These are phyloP conservation scores for Adansonia madagascariensis DNA, from an alignment of 441 rosid genomes.

Conservation along the genomic window DNA sequence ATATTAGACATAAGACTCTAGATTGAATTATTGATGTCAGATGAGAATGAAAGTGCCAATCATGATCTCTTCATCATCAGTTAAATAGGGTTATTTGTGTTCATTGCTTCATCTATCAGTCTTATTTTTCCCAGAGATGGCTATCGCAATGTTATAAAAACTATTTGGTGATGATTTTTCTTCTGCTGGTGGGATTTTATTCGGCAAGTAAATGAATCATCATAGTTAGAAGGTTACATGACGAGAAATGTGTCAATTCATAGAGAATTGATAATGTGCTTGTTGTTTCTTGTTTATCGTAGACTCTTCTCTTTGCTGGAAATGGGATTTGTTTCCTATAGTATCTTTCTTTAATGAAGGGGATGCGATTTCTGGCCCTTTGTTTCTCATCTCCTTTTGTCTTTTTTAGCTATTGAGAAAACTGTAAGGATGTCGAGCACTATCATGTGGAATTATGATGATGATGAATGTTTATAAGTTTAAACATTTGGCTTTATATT, in stretches of 20 bases:
- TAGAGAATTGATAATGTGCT: not conserved
- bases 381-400: not conserved
- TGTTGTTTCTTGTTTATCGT: not conserved
- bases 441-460: not conserved
- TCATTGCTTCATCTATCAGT: not conserved
- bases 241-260: not conserved
- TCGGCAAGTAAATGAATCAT: not conserved
- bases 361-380: not conserved
- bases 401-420: slow-evolving; percentile 8
- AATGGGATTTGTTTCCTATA: not conserved
- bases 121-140: not conserved
- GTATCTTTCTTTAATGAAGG: not conserved
- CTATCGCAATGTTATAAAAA: not conserved
- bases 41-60: not conserved
- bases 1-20: not conserved
- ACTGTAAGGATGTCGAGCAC: not conserved
- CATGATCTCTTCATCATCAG: not conserved
- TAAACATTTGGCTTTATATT: not conserved
- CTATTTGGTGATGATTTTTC: not conserved
- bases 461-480: not conserved
- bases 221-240: not conserved
- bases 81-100: not conserved
- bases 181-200: not conserved
- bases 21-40: slow-evolving; percentile 15
- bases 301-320: not conserved